phyloP scores from a whole-genome alignment of 345 rosid species.

The Streptanthus diversifolius region DNA sequence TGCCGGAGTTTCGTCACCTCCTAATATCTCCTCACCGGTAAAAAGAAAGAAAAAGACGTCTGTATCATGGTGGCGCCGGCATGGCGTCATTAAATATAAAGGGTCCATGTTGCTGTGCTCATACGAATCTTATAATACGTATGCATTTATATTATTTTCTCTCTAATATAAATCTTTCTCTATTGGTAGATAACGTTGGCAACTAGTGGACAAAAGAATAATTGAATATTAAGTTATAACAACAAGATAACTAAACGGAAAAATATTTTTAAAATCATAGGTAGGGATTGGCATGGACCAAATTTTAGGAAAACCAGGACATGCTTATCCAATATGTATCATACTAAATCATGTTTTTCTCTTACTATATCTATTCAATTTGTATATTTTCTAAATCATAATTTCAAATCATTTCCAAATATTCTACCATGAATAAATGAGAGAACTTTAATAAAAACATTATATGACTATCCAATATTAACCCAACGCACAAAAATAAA shows the following conservation, averaged over 20 bases:
- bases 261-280: background rate
- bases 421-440: too few species aligned
- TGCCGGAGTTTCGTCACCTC: conserved; percentile 22
- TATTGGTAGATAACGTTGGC: conserved; percentile 1
- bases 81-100: conserved; percentile 5
- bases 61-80: conserved; percentile 33
- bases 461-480: too few species aligned
- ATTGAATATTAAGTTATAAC: background rate
- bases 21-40: conserved; percentile 8
- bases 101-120: conserved; percentile 34
- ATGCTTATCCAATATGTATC: background rate
- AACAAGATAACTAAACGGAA: background rate
- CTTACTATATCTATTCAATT: background rate
- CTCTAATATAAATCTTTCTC: background rate
- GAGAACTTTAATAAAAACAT: too few species aligned
- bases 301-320: background rate
- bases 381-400: background rate
- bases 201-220: background rate
- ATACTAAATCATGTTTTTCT: background rate
- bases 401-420: too few species aligned
- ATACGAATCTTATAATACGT: conserved; percentile 30
- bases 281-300: background rate
- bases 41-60: conserved; percentile 18
- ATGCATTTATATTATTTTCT: conserved; percentile 7
- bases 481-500: too few species aligned